Base-by-base conservation (phyloP, 208 protist species). In the Trypanosoma congolense region DNA sequence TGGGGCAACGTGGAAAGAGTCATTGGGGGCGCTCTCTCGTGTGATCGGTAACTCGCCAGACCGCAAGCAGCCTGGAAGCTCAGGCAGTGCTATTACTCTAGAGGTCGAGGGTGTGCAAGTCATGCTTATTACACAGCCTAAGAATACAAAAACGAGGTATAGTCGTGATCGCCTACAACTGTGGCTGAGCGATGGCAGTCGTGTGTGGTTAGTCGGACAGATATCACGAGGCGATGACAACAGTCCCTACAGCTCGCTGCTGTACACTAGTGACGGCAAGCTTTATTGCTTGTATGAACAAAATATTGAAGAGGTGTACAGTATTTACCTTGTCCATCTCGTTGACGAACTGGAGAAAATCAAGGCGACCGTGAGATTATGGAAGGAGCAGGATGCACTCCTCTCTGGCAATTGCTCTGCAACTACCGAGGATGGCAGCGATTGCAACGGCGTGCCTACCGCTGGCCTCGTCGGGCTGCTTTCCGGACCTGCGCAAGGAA, bases 391-490 rank as follows among this genome's bases (percentile, higher is more conserved):
- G 26, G 47, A 63, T 19, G 35, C 26, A 26, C 8, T 26, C 4
- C 21, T 63, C 24, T 22, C 46, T 2, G 26, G 8, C 0, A 3
- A 22, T n/a, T 63, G 57, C 10, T 54, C 1, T 36, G 14, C 33
- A 38, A 6, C 5, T 25, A n/a, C 18, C n/a, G n/a, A 6, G 12
- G 42, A 46, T 38, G 33, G 12, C 6, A 38, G 9, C 33, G 12
- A 6, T 12, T 38, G 33, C 33, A 38, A 6, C 12, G 33, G 46
- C 2, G 28, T 63, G 0, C 57, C 57, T 28, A 55, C 47, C 9
- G 12, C 21, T 30, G 57, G 57, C 0, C 47, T 63, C 26, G 38
- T 63, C 35, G 57, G 57, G 1, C 55, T 63, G 25, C 25, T 63
- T 14, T 53, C 47, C 5, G 47, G 36, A n/a, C 31, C 30, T 1